Evolutionary conservation across 768 basidiomycete genomes (phyloP), one percentile per base, ranked within the genome.

Genomic region (Naematelia encephala): DNA sequence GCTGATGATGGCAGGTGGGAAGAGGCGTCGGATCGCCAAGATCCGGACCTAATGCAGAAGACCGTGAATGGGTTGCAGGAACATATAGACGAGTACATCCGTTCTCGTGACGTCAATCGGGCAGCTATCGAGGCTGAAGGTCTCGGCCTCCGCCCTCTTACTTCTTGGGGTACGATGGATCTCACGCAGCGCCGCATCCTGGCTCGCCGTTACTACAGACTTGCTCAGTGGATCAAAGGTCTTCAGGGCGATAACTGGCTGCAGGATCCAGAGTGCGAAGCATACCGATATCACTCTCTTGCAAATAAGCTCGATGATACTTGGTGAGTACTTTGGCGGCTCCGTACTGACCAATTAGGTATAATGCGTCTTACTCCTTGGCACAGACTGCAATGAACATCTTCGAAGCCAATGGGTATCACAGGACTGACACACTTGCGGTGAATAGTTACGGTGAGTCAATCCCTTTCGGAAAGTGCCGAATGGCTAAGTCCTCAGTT

Each of bases 211-310:
- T 67, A 71, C 28, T 68, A 56, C 39, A 61, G 72, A 27, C 49
- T 75, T 3, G 68, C 64, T 0, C 51, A 73, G 54, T 77, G 76
- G 76, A 67, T 61, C 11, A 63, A 68, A 43, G 59, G 56, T 0
- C 26, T 65, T 8, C 70, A 71, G 45, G 68, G 70, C 0, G 39
- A 49, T 13, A 43, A 56, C 28, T 77, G 74, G 72, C 68, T 1
- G 46, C 48, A 75, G 73, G 72, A 77, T 61, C 57, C 60, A 0
- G 50, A 56, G 12, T 60, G 64, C 1, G 54, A 60, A 27, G 76
- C 72, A 12, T 70, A 63, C 53, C 57, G 57, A 5, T 75, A 71
- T 45, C 66, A 68, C 48, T 63, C 62, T 11, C 27, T 69, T 2
- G 55, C 66, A 0, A 59, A 60, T 5, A 71, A 74, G 59, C 51